Evolutionary conservation across 2,329 filamentous ascomycete species (phyloP).

Genomic region (Trichoderma polysporum): DNA sequence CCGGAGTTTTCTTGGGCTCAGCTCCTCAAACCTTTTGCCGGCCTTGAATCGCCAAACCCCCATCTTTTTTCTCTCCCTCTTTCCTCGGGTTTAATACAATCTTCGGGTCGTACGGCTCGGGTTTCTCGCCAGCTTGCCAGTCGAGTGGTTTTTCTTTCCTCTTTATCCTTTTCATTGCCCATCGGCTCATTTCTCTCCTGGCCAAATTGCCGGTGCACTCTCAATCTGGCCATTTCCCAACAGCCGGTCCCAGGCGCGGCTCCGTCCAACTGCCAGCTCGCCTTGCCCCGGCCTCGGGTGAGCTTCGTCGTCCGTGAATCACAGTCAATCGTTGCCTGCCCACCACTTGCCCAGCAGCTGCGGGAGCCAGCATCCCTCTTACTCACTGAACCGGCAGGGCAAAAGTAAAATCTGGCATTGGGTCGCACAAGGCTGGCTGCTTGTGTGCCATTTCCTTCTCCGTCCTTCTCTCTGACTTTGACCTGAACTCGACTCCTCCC

Average conservation of each 20-base stretch:
- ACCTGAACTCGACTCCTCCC: not conserved
- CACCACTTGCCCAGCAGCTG: constrained; percentile 4
- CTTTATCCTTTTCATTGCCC: not conserved
- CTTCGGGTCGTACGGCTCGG: constrained; percentile 4
- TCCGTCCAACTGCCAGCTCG: not conserved
- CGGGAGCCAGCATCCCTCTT: constrained; percentile 4
- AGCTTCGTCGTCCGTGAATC: not conserved
- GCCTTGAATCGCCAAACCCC: not conserved
- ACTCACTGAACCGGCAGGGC: not conserved
- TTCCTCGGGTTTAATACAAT: not conserved
- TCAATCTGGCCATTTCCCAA: constrained; percentile 1
- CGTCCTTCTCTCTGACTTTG: not conserved
- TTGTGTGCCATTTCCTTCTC: not conserved
- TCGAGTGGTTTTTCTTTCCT: not conserved
- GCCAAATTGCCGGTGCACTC: not conserved
- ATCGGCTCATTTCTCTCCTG: not conserved
- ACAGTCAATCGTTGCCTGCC: constrained; percentile 4
- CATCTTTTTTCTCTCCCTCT: not conserved
- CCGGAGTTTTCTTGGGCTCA: not conserved
- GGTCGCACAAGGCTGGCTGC: constrained; percentile 9
- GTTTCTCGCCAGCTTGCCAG: not conserved
- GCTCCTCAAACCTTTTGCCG: constrained; percentile 12
- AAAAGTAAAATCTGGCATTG: constrained; percentile 8
- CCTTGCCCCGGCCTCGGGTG: not conserved
- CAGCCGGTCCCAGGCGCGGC: not conserved